Evolutionary conservation across 192 early-diverging fungal genomes (phyloP), one percentile per base, ranked within the genome.

Genomic region (Podila epigama): DNA sequence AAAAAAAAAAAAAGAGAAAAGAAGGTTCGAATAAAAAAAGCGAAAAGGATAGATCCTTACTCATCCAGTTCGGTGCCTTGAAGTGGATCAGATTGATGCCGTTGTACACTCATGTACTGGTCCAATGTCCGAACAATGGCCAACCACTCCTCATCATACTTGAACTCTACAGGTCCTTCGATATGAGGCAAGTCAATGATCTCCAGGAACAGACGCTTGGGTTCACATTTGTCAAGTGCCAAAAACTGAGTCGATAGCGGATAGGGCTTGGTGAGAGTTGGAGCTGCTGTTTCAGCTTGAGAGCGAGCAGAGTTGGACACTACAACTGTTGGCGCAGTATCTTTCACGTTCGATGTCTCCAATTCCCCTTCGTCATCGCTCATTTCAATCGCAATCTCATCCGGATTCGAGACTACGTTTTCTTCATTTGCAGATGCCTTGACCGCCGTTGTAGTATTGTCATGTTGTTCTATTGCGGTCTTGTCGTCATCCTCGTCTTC

Each of bases 191-290:
- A 52, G 44, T 84, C 83, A n/a, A 85, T 34, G 6, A 90, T 81
- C 63, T 94, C 86, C 31, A 99, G 73, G 68, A 95, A 98, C 36
- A 93, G 82, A 2, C 93, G 84, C 5, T 82, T 57, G 3, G 89
- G 91, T 25, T 93, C 51, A 58, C 98, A 99, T 58, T 98, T 98
- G 82, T 99, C 98, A n/a, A 99, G 81, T 4, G 95, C 89, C 41
- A 98, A 65, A 79, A 99, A 99, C 34, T 85, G 75, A 2, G 98
- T 99, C 9, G 80, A 51, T 0, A 79, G 70, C 3, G 72, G 68
- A 28, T 75, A 58, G 11, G 75, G 68, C 20, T 62, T 66, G 11
- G 67, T 42, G 13, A 28, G 34, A n/a, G 12, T 16, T 50, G 16
- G 32, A 22, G 8, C 34, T 51, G 50, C 11, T 31, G 20, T 16